A percentile compares a stretch with the other conserved stretches of the same genome.
Conservation (phyloP, 768 basidiomycete species). For the Termitomyces sp. region DNA sequence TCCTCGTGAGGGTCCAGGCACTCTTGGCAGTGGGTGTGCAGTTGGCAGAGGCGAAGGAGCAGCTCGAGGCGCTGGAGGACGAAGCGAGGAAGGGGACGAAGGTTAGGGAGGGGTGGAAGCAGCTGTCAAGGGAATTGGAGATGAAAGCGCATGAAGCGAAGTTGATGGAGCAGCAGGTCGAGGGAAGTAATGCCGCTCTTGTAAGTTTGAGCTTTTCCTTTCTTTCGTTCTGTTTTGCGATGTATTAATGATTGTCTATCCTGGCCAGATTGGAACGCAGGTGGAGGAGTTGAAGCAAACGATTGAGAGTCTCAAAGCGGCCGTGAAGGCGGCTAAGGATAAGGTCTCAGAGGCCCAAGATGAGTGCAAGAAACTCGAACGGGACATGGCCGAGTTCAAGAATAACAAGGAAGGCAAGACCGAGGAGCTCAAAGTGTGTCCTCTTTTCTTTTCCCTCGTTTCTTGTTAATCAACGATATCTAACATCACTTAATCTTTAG, state of each 20-base stretch:
- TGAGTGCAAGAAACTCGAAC: slow-evolving; percentile 84
- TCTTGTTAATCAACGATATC: not conserved
- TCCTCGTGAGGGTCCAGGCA: slow-evolving; percentile 81
- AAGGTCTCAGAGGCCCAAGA: slow-evolving; percentile 73
- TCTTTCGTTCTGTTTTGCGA: not conserved
- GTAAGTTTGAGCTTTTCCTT: slow-evolving; percentile 49
- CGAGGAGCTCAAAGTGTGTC: slow-evolving; percentile 79
- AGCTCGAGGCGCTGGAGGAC: slow-evolving; percentile 46
- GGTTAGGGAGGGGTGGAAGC: slow-evolving; percentile 57
- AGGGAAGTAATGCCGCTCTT: slow-evolving; percentile 83
- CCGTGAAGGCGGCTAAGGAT: slow-evolving; percentile 60
- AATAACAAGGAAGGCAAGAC: slow-evolving; percentile 98
- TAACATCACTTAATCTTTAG: slow-evolving; percentile 29
- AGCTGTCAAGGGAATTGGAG: slow-evolving; percentile 63
- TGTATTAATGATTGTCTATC: not conserved
- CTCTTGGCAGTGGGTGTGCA: slow-evolving; percentile 62
- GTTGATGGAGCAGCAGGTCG: slow-evolving; percentile 78
- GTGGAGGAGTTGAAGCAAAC: slow-evolving; percentile 66
- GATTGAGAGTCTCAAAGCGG: slow-evolving; percentile 51
- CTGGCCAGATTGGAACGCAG: slow-evolving; percentile 69
- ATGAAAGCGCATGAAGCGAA: slow-evolving; percentile 85
- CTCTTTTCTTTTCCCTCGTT: not conserved
- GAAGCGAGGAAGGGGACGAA: slow-evolving; percentile 49
- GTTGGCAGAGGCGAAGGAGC: slow-evolving; percentile 42
- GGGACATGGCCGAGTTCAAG: slow-evolving; percentile 98